Conservation (phyloP, 257 asterid species). For the Jacaranda mimosifolia region DNA sequence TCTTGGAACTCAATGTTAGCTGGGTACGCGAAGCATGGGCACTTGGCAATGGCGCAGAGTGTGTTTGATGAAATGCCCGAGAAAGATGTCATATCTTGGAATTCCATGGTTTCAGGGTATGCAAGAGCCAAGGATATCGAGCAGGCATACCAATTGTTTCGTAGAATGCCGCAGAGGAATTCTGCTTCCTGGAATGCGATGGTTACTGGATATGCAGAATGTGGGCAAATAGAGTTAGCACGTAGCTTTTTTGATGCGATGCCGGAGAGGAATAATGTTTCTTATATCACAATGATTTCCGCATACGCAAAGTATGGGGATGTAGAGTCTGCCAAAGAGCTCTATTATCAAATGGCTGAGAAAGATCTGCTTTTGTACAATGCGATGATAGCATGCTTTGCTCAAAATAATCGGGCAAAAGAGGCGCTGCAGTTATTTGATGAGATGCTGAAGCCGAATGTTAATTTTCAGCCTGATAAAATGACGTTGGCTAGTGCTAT, state of each 20-base stretch:
- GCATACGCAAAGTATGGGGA: slow-evolving; percentile 73
- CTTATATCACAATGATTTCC: slow-evolving; percentile 79
- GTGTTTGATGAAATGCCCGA: slow-evolving; percentile 79
- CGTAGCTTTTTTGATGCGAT: slow-evolving; percentile 70
- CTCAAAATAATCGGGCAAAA: slow-evolving; percentile 69
- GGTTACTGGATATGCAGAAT: slow-evolving; percentile 66
- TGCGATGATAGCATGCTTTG: slow-evolving; percentile 86
- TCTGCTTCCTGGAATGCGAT: slow-evolving; percentile 84
- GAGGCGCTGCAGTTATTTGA: slow-evolving; percentile 77
- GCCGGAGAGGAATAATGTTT: slow-evolving; percentile 64
- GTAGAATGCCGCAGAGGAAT: slow-evolving; percentile 72
- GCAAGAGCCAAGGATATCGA: slow-evolving; percentile 64
- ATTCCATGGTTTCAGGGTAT: slow-evolving; percentile 74
- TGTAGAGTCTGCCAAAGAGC: slow-evolving; percentile 69
- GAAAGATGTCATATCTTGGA: slow-evolving; percentile 82
- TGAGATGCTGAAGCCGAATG: slow-evolving; percentile 62
- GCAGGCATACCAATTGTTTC: slow-evolving; percentile 65
- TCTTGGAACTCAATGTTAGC: slow-evolving; percentile 86
- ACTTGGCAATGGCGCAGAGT: slow-evolving; percentile 61
- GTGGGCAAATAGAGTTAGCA: slow-evolving; percentile 69
- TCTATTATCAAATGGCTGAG: slow-evolving; percentile 49
- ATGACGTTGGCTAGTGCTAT: slow-evolving; percentile 77
- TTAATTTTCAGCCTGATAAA: slow-evolving; percentile 63
- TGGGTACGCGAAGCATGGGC: slow-evolving; percentile 67
- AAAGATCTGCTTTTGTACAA: slow-evolving; percentile 64